These are phyloP conservation scores for Tuctoria greenei DNA, from an alignment of 176 grass and related monocot genomes.

Conservation along the genomic window DNA sequence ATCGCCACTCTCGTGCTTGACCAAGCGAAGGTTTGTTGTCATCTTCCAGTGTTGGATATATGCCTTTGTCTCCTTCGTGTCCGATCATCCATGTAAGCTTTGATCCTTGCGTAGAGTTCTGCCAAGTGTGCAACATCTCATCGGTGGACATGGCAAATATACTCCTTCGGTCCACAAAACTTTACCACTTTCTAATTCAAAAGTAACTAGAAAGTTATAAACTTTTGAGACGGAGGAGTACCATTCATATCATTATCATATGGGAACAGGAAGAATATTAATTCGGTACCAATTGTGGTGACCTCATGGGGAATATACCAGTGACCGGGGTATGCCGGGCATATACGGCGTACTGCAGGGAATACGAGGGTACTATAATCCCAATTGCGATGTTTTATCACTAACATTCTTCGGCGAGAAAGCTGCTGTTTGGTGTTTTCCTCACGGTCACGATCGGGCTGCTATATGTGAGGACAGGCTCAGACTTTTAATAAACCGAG, in stretches of 20 bases:
- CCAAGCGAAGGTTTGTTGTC: neutral
- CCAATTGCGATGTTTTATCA: neutral
- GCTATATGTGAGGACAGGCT: conserved; percentile 5
- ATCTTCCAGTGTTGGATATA: neutral
- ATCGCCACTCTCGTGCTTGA: neutral
- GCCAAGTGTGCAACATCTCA: conserved; percentile 44
- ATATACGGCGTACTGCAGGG: conserved; percentile 23
- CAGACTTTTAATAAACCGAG: no score
- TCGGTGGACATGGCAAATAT: conserved; percentile 15
- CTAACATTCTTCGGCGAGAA: conserved; percentile 28
- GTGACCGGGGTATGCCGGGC: neutral
- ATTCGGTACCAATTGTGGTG: neutral
- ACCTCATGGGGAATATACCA: conserved; percentile 35
- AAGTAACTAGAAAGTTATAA: no score
- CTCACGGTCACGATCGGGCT: conserved; percentile 24
- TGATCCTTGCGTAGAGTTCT: conserved; percentile 1
- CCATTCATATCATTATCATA: conserved; percentile 39
- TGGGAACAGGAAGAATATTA: neutral
- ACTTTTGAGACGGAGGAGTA: no score
- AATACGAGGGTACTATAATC: neutral
- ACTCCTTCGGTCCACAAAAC: no score
- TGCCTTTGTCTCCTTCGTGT: neutral
- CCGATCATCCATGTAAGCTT: neutral
- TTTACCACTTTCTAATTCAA: no score
- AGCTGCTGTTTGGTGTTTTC: conserved; percentile 38